Base-by-base conservation (phyloP, 2,329 filamentous ascomycete species). In the Metarhizium sp. region DNA sequence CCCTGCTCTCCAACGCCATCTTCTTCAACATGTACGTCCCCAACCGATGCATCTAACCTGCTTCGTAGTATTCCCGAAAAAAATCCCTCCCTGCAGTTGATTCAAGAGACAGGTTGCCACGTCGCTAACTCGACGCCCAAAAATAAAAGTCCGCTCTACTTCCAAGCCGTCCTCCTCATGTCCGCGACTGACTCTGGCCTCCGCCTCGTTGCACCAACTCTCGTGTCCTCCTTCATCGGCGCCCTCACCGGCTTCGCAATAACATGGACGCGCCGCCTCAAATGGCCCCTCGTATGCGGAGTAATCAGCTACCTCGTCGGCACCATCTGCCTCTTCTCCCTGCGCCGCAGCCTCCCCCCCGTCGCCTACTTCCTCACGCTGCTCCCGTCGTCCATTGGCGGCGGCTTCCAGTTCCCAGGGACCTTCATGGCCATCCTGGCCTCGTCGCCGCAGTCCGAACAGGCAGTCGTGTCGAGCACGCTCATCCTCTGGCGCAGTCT, bases 111-210 rank as follows among this genome's bases (percentile, higher is more conserved):
- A 7, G 32, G 10, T 2, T 34, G 32, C 32, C 32, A 34, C 32
- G 38, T 40, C 2, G 8, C 30, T 46, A 32, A 36, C 51, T 25
- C n/a, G 43, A 25, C 16, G 2, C 16, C 25, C 3, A 3, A 25
- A 25, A 25, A 25, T 1, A 42, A 32, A 32, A 82, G 82, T 6
- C 88, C 88, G 0, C 74, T 92, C 7, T 92, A 86, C 73, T 91
- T 89, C 71, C 87, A 90, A 66, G 86, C 84, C 42, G 86, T 90
- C 30, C 82, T 88, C 50, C 77, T 87, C 52, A 83, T 85, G 56
- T 79, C 77, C 6, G 84, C 88, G 16, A 90, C 87, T 0, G 74
- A 77, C 29, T 89, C 87, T 0, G 88, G 88, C n/a, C 78, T 90
- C 32, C 80, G 84, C 47, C 83, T 92, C 53, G 78, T 88, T 20